A percentile compares a stretch with the other conserved stretches of the same genome.
phyloP scores from a whole-genome alignment of 1,284 basidiomycete species.

The Puccinia horiana region DNA sequence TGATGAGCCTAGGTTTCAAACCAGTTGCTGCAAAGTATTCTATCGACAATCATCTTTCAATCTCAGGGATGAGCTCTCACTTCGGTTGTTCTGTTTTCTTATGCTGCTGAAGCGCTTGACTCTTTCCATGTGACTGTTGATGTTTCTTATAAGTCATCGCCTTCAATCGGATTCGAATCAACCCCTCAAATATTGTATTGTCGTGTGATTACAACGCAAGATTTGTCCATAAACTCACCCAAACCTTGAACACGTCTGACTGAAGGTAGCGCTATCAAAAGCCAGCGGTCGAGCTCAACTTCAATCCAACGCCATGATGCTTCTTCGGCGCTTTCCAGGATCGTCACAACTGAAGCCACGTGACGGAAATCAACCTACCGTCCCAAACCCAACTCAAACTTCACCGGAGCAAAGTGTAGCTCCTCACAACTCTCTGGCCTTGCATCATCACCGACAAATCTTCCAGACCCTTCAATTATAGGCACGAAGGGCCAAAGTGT shows the following conservation, averaged over 20 bases:
- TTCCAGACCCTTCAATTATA: neutral
- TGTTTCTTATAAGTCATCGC: neutral
- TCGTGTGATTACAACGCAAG: too few species aligned
- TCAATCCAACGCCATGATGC: neutral
- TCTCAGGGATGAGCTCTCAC: slow-evolving; percentile 1
- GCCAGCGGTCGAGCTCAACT: neutral
- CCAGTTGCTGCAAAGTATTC: neutral
- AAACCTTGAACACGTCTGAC: too few species aligned
- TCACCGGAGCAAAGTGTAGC: neutral
- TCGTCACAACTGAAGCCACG: neutral
- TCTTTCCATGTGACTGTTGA: neutral
- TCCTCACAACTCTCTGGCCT: neutral
- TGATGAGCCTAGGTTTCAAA: slow-evolving; percentile 3
- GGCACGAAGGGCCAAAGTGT: neutral
- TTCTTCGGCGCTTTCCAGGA: neutral
- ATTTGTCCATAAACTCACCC: too few species aligned
- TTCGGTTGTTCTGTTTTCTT: neutral
- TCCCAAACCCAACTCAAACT: neutral
- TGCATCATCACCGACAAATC: neutral
- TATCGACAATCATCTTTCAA: neutral
- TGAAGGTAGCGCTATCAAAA: neutral
- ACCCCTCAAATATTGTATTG: too few species aligned
- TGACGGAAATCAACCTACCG: neutral
- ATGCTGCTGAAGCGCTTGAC: neutral
- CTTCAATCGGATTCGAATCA: too few species aligned